Conservation (phyloP, 768 basidiomycete species). For the Serendipita sp. region DNA sequence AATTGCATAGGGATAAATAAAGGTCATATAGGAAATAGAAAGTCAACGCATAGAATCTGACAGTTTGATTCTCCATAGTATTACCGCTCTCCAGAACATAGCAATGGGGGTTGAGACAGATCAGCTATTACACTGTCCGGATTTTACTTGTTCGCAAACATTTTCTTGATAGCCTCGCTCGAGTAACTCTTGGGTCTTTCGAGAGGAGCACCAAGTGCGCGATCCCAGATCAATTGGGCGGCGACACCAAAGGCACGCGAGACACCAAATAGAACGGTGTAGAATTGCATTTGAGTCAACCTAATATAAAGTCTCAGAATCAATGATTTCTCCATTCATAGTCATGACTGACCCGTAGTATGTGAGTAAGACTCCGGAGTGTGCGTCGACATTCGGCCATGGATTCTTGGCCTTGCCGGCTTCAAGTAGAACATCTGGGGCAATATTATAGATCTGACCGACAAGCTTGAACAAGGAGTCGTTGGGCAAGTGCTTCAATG, state of each 20-base stretch:
- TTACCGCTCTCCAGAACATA: too few relatives aligned
- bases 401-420: constrained; percentile 89
- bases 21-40: too few relatives aligned
- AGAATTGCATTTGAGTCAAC: constrained; percentile 82
- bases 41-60: too few relatives aligned
- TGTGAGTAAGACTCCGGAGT: constrained; percentile 78
- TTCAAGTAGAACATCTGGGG: constrained; percentile 81
- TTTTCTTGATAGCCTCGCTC: constrained; percentile 58
- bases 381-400: constrained; percentile 95
- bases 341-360: constrained; percentile 38
- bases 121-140: too few relatives aligned
- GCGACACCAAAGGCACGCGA: constrained; percentile 87
- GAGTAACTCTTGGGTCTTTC: constrained; percentile 90
- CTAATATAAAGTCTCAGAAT: constrained; percentile 20
- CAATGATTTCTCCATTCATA: background rate
- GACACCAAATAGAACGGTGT: constrained; percentile 93
- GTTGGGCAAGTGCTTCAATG: constrained; percentile 64
- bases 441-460: constrained; percentile 71
- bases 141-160: constrained; percentile 43
- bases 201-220: constrained; percentile 78
- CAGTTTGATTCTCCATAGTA: too few relatives aligned
- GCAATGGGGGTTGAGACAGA: too few relatives aligned
- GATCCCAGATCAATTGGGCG: constrained; percentile 85
- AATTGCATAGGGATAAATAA: too few relatives aligned
- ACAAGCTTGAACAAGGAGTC: constrained; percentile 93